These are phyloP conservation scores for Melampsora larici-populina DNA, from an alignment of 1,284 basidiomycete genomes.

Conservation along the genomic window DNA sequence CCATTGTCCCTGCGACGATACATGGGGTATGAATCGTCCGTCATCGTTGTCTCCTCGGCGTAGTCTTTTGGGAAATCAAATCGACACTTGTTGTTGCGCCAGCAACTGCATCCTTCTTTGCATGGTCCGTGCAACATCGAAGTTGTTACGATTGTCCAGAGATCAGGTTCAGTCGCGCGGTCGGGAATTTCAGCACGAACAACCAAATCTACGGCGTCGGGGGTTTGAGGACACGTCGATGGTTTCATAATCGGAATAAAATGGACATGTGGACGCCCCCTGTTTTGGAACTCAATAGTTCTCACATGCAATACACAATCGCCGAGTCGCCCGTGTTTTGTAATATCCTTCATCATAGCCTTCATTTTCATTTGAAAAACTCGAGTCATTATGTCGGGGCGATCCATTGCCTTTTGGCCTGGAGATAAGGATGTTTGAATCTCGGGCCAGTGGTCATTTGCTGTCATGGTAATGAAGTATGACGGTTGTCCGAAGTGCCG, in stretches of 20 bases:
- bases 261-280: too few relatives aligned
- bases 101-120: not conserved
- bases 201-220: too few relatives aligned
- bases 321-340: not conserved
- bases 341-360: not conserved
- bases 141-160: not conserved
- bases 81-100: too few relatives aligned
- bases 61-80: too few relatives aligned
- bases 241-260: too few relatives aligned
- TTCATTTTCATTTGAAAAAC: too few relatives aligned
- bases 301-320: not conserved
- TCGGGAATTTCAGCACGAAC: constrained; percentile 11
- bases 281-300: constrained; percentile 23
- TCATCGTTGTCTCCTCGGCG: not conserved
- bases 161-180: not conserved
- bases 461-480: constrained; percentile 29
- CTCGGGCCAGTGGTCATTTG: too few relatives aligned
- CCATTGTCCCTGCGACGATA: not conserved
- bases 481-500: constrained; percentile 1
- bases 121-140: constrained; percentile 15
- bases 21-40: not conserved
- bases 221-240: too few relatives aligned
- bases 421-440: too few relatives aligned
- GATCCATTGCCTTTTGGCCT: too few relatives aligned
- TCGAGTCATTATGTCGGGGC: too few relatives aligned